Conservation (phyloP, 2,329 filamentous ascomycete genomes). For the Beauveria asiatica region DNA sequence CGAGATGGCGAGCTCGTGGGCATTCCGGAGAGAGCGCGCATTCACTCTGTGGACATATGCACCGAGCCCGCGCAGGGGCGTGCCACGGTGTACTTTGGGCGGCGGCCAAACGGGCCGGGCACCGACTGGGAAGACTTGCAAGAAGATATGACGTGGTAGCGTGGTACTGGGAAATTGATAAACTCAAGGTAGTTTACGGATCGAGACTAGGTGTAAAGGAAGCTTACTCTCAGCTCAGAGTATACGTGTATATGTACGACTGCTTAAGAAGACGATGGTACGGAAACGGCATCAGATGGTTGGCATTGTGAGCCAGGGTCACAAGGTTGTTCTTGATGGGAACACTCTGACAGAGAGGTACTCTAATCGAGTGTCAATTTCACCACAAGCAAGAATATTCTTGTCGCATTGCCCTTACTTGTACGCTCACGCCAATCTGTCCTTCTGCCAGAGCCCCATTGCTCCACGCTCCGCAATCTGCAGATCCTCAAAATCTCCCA, state of each 20-base stretch:
- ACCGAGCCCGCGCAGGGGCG: constrained; percentile 1
- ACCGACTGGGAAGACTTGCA: constrained; percentile 1
- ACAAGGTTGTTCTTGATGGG: too few species aligned
- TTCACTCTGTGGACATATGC: constrained; percentile 10
- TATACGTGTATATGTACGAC: too few species aligned
- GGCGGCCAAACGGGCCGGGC: background rate
- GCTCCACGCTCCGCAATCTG: background rate
- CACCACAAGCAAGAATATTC: too few species aligned
- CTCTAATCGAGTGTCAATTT: too few species aligned
- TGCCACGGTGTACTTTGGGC: constrained; percentile 4
- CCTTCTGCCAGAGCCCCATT: constrained; percentile 1
- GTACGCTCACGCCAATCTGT: background rate
- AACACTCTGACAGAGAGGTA: too few species aligned
- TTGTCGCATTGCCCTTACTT: too few species aligned
- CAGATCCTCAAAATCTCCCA: constrained; percentile 1
- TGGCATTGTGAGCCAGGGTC: too few species aligned
- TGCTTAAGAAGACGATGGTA: too few species aligned
- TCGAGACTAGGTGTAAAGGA: too few species aligned
- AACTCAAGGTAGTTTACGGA: rapidly evolving
- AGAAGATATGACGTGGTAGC: constrained; percentile 3
- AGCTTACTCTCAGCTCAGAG: too few species aligned
- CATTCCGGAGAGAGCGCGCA: constrained; percentile 7
- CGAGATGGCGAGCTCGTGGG: constrained; percentile 15
- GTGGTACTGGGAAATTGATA: too few species aligned
- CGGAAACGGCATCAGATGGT: too few species aligned